phyloP scores from a whole-genome alignment of 306 rosid species.

The Hylodesmum podocarpum region DNA sequence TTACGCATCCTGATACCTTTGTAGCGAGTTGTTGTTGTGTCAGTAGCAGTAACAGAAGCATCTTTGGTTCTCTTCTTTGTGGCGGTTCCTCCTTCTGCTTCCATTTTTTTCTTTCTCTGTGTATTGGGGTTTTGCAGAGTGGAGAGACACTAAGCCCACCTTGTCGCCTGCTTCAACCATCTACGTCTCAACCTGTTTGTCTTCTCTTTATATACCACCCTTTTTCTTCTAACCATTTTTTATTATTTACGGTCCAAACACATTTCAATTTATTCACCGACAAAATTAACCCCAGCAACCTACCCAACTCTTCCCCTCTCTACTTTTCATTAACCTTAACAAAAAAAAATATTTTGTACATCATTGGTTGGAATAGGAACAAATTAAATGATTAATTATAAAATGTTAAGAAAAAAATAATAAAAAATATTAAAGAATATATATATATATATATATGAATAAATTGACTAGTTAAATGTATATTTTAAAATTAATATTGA shows the following conservation, averaged over 20 bases:
- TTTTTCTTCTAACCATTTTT: background rate
- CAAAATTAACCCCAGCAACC: no score
- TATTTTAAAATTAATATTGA: no score
- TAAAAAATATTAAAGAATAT: no score
- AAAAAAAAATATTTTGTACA: no score
- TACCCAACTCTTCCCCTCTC: no score
- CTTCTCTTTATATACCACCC: background rate
- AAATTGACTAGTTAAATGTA: no score
- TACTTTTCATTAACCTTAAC: no score
- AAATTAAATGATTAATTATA: no score
- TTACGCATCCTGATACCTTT: conserved; percentile 98
- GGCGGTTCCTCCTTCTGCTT: background rate
- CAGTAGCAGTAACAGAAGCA: no score
- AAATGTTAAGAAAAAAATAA: no score
- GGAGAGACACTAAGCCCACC: background rate
- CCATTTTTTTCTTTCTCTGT: background rate
- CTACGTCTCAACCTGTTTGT: background rate
- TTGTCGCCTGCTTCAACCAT: background rate
- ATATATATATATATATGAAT: no score
- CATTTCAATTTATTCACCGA: background rate
- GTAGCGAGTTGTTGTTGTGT: conserved; percentile 58
- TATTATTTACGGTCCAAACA: background rate
- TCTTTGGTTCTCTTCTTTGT: conserved; percentile 32
- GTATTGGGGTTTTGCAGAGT: background rate
- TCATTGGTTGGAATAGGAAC: no score